Evolutionary conservation across 495 filamentous ascomycete genomes (phyloP).

Genomic region (Evansstolkia leycettana): DNA sequence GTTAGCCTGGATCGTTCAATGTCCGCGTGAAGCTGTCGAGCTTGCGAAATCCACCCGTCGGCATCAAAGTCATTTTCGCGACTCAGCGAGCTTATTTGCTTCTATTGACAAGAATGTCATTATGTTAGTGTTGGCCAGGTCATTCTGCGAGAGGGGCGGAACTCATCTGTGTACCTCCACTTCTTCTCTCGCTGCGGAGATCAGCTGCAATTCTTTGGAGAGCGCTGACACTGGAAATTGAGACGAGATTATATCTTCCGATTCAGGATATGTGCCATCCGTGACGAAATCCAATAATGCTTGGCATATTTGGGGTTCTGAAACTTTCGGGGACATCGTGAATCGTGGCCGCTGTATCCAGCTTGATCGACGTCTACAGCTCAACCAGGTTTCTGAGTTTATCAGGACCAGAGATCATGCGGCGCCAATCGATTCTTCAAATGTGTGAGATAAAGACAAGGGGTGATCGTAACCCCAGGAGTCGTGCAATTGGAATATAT

Average conservation of each 20-base stretch:
- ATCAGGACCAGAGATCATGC: too few species aligned
- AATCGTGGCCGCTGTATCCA: neutral
- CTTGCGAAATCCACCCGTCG: constrained; percentile 72
- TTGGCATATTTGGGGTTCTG: constrained; percentile 39
- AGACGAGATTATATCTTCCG: constrained; percentile 54
- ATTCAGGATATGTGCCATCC: constrained; percentile 60
- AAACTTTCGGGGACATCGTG: constrained; percentile 17
- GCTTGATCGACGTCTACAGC: neutral
- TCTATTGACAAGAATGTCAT: constrained; percentile 24
- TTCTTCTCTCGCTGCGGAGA: constrained; percentile 52
- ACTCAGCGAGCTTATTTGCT: constrained; percentile 60
- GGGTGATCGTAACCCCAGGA: too few species aligned
- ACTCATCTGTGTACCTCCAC: constrained; percentile 48
- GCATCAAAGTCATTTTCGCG: constrained; percentile 63
- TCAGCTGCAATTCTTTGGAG: constrained; percentile 47
- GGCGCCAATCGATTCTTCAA: too few species aligned
- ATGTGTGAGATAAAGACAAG: too few species aligned
- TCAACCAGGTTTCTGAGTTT: too few species aligned
- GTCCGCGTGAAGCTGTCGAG: constrained; percentile 70
- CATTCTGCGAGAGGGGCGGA: too few species aligned
- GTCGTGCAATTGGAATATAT: neutral
- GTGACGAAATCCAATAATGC: constrained; percentile 62
- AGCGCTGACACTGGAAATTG: constrained; percentile 46
- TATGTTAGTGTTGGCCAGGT: neutral
- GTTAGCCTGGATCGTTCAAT: constrained; percentile 60